phyloP scores from a whole-genome alignment of 352 stramenopile species.

The Globisporangium okanoganense region DNA sequence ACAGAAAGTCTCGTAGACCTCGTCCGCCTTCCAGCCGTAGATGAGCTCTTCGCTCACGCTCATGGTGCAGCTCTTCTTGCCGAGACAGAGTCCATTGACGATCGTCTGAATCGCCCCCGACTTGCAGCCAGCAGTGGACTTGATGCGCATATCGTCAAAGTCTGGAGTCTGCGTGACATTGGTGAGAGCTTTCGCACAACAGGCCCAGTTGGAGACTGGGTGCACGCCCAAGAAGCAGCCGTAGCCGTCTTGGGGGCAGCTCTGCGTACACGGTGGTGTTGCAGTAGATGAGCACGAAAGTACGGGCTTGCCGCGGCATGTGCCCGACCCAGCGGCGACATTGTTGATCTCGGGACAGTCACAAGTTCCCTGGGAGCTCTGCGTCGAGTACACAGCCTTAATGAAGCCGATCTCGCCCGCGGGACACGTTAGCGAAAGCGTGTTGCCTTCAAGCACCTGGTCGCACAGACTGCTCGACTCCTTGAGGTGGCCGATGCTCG shows the following conservation, averaged over 20 bases:
- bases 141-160: constrained; percentile 62
- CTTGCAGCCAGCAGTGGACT: constrained; percentile 29
- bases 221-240: constrained; percentile 70
- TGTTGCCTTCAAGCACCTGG: constrained; percentile 43
- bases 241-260: constrained; percentile 38
- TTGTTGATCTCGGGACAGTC: constrained; percentile 65
- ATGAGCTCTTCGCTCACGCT: constrained; percentile 51
- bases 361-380: constrained; percentile 58
- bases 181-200: constrained; percentile 47
- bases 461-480: constrained; percentile 67
- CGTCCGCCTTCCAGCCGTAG: constrained; percentile 60
- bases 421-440: constrained; percentile 57
- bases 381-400: constrained; percentile 71
- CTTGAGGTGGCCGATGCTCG: constrained; percentile 72
- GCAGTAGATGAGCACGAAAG: constrained; percentile 11
- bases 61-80: constrained; percentile 61
- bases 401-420: constrained; percentile 73
- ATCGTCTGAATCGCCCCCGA: constrained; percentile 55
- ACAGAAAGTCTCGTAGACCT: constrained; percentile 35
- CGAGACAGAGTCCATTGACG: constrained; percentile 65
- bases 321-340: constrained; percentile 46
- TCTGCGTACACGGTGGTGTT: constrained; percentile 19
- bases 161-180: constrained; percentile 23
- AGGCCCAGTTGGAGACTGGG: constrained; percentile 56
- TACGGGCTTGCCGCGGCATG: constrained; percentile 39